phyloP scores from a whole-genome alignment of 73 alveolate species.

The Blepharisma japonicum region DNA sequence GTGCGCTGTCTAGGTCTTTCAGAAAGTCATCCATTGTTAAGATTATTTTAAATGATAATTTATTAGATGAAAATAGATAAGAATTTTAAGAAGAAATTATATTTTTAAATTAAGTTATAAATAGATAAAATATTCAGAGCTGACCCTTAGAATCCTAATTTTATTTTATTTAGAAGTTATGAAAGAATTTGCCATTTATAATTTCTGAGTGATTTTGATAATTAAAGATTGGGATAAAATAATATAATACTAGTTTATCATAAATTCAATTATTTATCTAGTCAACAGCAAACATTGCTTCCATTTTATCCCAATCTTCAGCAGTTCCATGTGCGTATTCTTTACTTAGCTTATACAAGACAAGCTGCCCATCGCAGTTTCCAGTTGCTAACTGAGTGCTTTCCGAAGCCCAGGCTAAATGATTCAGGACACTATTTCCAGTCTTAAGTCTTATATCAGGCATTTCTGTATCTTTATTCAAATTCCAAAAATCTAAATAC shows the following conservation, averaged over 20 bases:
- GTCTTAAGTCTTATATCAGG: constrained; percentile 59
- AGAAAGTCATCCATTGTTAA: constrained; percentile 10
- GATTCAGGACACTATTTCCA: constrained; percentile 59
- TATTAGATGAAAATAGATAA: no score
- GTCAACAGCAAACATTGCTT: neutral
- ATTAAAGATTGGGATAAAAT: no score
- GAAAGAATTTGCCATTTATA: no score
- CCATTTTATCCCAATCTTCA: constrained; percentile 18
- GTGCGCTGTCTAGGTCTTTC: neutral
- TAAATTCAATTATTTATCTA: neutral
- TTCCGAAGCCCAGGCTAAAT: constrained; percentile 75
- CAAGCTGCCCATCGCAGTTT: constrained; percentile 64
- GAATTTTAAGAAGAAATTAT: no score
- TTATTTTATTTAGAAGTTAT: no score
- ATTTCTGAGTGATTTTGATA: no score
- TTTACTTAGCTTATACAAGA: constrained; percentile 49
- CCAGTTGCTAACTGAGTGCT: constrained; percentile 82
- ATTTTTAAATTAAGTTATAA: no score
- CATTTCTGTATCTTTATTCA: constrained; percentile 76
- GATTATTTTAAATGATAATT: no score
- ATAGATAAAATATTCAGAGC: no score
- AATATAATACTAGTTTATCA: no score
- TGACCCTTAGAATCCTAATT: no score
- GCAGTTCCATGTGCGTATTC: constrained; percentile 31
- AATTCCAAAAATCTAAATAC: constrained; percentile 77